These are phyloP conservation scores for Diplotaxis tenuifolia DNA, from an alignment of 345 rosid genomes.

Conservation along the genomic window DNA sequence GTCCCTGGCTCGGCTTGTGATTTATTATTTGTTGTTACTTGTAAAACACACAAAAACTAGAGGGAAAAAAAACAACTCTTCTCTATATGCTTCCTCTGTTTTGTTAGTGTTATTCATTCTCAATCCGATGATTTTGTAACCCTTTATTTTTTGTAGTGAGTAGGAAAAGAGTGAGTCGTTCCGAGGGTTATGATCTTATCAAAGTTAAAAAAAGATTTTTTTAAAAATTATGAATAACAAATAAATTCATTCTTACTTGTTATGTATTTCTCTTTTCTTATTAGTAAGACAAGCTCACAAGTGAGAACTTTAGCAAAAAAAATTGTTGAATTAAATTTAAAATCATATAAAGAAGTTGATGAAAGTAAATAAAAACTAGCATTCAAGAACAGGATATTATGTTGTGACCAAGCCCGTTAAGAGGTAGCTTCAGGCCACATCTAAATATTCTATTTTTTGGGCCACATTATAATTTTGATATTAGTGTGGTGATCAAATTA, in stretches of 20 bases:
- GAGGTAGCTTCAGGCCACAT: too few species aligned
- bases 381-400: too few species aligned
- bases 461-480: too few species aligned
- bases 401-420: too few species aligned
- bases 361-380: too few species aligned
- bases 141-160: constrained; percentile 21
- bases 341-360: too few species aligned
- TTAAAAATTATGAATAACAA: background rate
- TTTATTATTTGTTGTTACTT: constrained; percentile 11
- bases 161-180: constrained; percentile 25
- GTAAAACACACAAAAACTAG: constrained; percentile 24
- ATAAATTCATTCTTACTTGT: background rate
- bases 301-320: too few species aligned
- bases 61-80: constrained; percentile 5
- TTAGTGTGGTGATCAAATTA: too few species aligned
- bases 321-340: too few species aligned
- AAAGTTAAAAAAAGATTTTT: background rate
- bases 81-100: background rate
- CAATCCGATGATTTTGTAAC: constrained; percentile 11
- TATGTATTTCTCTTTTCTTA: background rate
- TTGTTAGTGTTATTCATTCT: background rate
- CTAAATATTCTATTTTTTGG: too few species aligned
- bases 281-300: background rate
- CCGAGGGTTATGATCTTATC: constrained; percentile 24
- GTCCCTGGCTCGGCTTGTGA: constrained; percentile 44